A percentile compares a stretch with the other conserved stretches of the same genome.
Conservation (phyloP, 2,329 filamentous ascomycete genomes). For the Claviceps quebecensis region DNA sequence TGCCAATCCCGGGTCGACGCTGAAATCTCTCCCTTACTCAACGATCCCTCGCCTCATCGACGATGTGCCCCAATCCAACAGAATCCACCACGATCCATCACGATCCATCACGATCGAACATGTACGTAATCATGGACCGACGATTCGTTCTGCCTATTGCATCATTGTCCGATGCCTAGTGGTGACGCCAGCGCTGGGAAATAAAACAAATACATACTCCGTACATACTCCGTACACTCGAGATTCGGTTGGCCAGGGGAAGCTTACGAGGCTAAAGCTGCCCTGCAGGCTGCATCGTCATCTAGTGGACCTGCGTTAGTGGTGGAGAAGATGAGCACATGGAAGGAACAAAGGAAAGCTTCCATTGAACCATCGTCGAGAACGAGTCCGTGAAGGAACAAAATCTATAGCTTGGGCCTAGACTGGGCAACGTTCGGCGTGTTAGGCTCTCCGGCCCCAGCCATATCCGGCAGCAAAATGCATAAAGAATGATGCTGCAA, state of each 20-base stretch:
- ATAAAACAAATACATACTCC: neutral
- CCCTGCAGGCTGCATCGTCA: neutral
- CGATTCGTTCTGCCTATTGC: neutral
- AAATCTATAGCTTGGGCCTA: neutral
- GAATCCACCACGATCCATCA: neutral
- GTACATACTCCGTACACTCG: too few species aligned
- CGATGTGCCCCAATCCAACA: neutral
- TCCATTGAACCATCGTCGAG: neutral
- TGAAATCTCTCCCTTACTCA: neutral
- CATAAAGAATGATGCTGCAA: neutral
- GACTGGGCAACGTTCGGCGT: neutral
- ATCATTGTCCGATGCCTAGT: neutral
- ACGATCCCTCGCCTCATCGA: neutral
- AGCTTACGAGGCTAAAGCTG: neutral
- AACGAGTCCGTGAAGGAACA: neutral
- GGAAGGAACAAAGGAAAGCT: neutral
- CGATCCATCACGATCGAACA: neutral
- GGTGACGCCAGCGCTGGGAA: neutral
- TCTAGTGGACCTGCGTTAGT: neutral
- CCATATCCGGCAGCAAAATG: neutral
- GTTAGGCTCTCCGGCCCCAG: neutral
- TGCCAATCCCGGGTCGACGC: neutral
- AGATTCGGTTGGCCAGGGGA: neutral
- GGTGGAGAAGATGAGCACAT: neutral
- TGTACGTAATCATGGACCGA: neutral